Evolutionary conservation across 2,329 filamentous ascomycete genomes (phyloP), one percentile per base, ranked within the genome.

Genomic region (Lasiodiplodia sp.): DNA sequence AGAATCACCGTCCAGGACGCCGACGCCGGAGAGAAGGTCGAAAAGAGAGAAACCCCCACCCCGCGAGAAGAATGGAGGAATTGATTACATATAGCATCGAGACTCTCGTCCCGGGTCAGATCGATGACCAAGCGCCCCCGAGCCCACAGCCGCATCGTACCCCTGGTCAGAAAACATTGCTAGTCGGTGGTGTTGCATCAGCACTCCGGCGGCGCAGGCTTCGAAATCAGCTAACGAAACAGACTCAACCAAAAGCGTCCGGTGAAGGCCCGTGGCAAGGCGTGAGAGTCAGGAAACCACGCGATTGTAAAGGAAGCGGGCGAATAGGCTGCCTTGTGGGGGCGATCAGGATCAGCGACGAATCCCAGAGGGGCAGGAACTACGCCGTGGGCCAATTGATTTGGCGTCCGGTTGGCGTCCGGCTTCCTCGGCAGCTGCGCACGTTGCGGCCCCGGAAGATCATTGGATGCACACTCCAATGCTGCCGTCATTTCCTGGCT

Each of bases 381-480:
- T 47, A 14, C 57, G 57, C 7, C 38, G 18, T 47, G 7, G 16
- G 38, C 57, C 47, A 60, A 40, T 28, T 8, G 23, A 21, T 21
- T 28, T n/a, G 25, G 57, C 40, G 40, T 62, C 18, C 25, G 57
- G 38, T 16, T 47, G 40, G 40, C 57, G 57, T 62, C 57, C 38
- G 58, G 40, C 40, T 14, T 18, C 11, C 40, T 62, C 58, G 58
- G 58, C 58, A 62, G 58, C 23, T 34, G 44, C 57, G 23, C 57
- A 47, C 38, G 38, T n/a, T 28, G 25, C 37, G 58, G 6, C 3
- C 18, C 23, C 5, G 58, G 40, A 23, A 28, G 37, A 49, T 62
- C 37, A 60, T 60, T 60, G 56, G 37, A 28, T 18, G 21, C 8
- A 2, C 5, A 8, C n/a, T 12, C 25, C 31, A 18, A 14, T 21